These are phyloP conservation scores for Dactylellina cionopaga DNA, from an alignment of 2,329 filamentous ascomycete species.

Conservation along the genomic window DNA sequence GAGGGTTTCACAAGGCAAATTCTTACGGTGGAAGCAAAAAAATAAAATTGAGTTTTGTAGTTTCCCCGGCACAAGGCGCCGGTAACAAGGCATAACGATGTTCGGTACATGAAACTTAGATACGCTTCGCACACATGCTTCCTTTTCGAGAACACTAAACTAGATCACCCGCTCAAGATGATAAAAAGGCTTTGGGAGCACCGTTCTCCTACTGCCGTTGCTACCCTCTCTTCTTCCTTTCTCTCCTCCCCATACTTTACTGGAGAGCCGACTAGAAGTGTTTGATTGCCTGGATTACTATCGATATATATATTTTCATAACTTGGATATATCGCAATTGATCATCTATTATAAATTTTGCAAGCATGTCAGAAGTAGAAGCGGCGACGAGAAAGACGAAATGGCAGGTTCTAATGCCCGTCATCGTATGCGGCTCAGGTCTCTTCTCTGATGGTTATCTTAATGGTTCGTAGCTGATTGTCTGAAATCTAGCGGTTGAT, in stretches of 20 bases:
- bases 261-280: slow-evolving; percentile 23
- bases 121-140: slow-evolving; percentile 43
- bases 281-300: slow-evolving; percentile 2
- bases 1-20: slow-evolving; percentile 52
- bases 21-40: background rate
- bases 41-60: slow-evolving; percentile 42
- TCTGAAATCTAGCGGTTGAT: too few relatives aligned
- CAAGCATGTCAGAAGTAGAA: slow-evolving; percentile 39
- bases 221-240: slow-evolving; percentile 31
- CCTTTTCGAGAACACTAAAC: slow-evolving; percentile 37
- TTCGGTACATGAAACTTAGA: slow-evolving; percentile 40
- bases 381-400: slow-evolving; percentile 23
- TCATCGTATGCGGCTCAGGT: slow-evolving; percentile 87
- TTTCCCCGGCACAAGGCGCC: slow-evolving; percentile 15
- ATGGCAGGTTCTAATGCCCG: slow-evolving; percentile 73
- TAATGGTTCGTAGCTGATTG: slow-evolving; percentile 73
- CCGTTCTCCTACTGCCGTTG: slow-evolving; percentile 19
- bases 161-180: slow-evolving; percentile 42
- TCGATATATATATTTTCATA: slow-evolving; percentile 21
- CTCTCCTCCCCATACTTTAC: slow-evolving; percentile 15
- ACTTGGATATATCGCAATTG: too few relatives aligned
- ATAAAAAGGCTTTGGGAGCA: slow-evolving; percentile 48
- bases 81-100: slow-evolving; percentile 7
- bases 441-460: slow-evolving; percentile 93
- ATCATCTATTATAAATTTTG: background rate